These are phyloP conservation scores for Scheffersomyces coipomensis DNA, from an alignment of 805 yeast genomes.

Conservation along the genomic window DNA sequence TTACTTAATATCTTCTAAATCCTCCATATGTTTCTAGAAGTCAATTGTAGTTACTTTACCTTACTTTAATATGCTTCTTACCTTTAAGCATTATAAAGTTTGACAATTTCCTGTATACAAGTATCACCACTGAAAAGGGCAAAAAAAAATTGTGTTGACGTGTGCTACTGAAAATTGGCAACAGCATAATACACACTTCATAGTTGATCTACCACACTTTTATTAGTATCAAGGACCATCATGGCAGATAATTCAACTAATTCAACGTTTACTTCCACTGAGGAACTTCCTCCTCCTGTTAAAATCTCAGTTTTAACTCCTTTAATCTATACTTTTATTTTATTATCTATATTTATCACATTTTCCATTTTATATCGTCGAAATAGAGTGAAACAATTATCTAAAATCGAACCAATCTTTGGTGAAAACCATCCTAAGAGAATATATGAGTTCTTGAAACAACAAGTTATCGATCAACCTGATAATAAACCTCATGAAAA, in stretches of 20 bases:
- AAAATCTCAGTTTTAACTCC: conserved; percentile 58
- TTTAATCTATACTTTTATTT: conserved; percentile 66
- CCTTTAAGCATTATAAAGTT: too few relatives aligned
- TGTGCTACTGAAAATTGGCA: too few relatives aligned
- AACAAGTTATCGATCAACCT: conserved; percentile 30
- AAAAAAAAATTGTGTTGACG: too few relatives aligned
- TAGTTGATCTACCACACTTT: too few relatives aligned
- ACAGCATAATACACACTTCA: too few relatives aligned
- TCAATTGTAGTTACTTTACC: too few relatives aligned
- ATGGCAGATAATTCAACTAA: not conserved
- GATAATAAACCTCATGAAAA: conserved; percentile 68
- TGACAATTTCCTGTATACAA: too few relatives aligned
- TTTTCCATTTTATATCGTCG: conserved; percentile 71
- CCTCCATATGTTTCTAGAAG: too few relatives aligned
- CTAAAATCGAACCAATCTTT: conserved; percentile 70
- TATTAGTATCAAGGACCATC: not conserved
- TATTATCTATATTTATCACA: conserved; percentile 61
- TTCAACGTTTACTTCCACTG: not conserved
- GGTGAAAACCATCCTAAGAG: conserved; percentile 64
- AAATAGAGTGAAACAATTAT: conserved; percentile 51
- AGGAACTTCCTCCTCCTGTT: conserved; percentile 10
- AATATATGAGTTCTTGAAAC: conserved; percentile 59
- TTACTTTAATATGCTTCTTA: too few relatives aligned
- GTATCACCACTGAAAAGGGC: too few relatives aligned
- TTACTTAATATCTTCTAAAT: too few relatives aligned